Conservation (phyloP, 257 asterid genomes). For the Solanum megistacrolobum region DNA sequence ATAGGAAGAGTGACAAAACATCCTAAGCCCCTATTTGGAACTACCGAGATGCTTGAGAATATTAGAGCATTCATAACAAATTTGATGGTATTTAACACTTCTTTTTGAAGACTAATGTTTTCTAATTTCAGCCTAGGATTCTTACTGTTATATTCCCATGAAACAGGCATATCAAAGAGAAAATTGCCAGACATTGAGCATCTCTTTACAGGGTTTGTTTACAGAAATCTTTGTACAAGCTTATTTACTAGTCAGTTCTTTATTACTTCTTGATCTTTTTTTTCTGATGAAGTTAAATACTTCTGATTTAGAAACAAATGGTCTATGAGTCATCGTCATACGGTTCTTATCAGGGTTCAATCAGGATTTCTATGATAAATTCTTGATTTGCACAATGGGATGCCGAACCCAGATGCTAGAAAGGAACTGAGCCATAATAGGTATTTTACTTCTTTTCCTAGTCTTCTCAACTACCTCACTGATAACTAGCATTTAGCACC, state of each 20-base stretch:
- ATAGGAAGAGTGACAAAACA: background rate
- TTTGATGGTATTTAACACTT: background rate
- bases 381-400: background rate
- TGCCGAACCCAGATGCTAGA: background rate
- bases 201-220: background rate
- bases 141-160: background rate
- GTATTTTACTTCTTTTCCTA: background rate
- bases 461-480: background rate
- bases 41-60: background rate
- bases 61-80: background rate
- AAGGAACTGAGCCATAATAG: background rate
- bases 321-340: background rate
- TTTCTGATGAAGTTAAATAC: background rate
- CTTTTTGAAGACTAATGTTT: background rate
- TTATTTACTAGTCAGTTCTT: background rate
- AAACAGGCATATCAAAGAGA: background rate
- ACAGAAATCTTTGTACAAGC: background rate
- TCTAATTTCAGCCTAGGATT: background rate
- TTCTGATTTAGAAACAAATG: background rate
- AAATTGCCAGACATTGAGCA: background rate
- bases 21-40: background rate
- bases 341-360: background rate
- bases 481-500: background rate
- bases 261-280: background rate
- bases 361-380: background rate